Evolutionary conservation across 805 yeast species (phyloP).

Genomic region (Hagleromyces aurorensis): DNA sequence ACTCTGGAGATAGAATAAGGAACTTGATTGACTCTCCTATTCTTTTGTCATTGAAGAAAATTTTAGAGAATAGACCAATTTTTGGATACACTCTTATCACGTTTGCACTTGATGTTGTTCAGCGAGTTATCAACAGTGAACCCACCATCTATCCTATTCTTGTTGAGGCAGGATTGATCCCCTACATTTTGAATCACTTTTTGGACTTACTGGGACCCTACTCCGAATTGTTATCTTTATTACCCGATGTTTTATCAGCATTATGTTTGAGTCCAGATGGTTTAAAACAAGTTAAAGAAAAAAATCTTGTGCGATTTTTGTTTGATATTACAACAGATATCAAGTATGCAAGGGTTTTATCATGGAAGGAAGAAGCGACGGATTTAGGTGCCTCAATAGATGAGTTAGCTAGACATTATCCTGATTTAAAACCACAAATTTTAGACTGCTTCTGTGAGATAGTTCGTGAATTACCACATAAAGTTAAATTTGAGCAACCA

Average conservation of each 20-base stretch:
- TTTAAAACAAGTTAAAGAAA: constrained; percentile 41
- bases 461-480: constrained; percentile 41
- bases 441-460: constrained; percentile 39
- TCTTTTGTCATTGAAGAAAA: constrained; percentile 49
- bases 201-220: constrained; percentile 48
- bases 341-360: constrained; percentile 45
- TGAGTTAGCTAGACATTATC: constrained; percentile 77
- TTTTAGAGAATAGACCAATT: constrained; percentile 45
- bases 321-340: constrained; percentile 45
- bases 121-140: constrained; percentile 74
- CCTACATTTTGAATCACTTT: constrained; percentile 52
- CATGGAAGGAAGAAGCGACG: constrained; percentile 44
- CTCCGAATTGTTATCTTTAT: constrained; percentile 47
- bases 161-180: constrained; percentile 69
- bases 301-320: constrained; percentile 35
- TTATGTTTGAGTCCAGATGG: constrained; percentile 73
- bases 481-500: constrained; percentile 33
- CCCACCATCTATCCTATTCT: constrained; percentile 81
- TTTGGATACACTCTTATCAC: constrained; percentile 66
- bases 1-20: constrained; percentile 76
- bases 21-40: constrained; percentile 80
- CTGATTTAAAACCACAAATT: constrained; percentile 56
- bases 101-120: constrained; percentile 53
- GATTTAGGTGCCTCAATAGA: constrained; percentile 64
- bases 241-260: constrained; percentile 78